Conservation (phyloP, 352 stramenopile species). For the Phytophthora fragariaefolia region DNA sequence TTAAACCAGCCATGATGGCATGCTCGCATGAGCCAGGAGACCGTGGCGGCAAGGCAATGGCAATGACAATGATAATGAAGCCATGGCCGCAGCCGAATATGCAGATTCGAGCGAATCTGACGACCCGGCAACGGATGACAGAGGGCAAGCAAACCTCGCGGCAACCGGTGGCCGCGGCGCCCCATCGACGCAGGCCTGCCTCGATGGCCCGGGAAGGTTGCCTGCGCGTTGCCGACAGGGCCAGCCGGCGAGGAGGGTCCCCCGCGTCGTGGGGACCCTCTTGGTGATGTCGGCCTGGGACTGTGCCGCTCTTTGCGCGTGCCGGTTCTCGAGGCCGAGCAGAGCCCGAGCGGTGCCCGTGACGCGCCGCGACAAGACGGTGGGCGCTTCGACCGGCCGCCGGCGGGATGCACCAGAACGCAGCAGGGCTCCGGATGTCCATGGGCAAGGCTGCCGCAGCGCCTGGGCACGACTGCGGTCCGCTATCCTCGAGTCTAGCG, state of each 20-base stretch:
- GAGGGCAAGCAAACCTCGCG: background rate
- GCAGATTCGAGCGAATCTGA: background rate
- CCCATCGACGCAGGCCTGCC: slow-evolving; percentile 10
- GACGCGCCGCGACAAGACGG: slow-evolving; percentile 44
- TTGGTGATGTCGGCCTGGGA: background rate
- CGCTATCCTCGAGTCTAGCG: no score
- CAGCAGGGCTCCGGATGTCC: no score
- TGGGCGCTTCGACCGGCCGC: slow-evolving; percentile 1
- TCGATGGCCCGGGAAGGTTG: slow-evolving; percentile 7
- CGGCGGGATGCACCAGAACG: no score
- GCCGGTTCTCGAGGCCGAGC: slow-evolving; percentile 8
- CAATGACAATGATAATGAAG: no score
- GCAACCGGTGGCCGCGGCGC: no score
- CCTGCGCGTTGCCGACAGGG: background rate
- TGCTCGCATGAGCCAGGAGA: background rate
- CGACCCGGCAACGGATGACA: background rate
- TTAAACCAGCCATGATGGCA: background rate
- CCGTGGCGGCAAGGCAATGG: no score
- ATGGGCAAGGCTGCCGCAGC: background rate
- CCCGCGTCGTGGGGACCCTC: background rate
- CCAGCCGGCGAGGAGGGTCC: slow-evolving; percentile 1
- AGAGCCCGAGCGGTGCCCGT: slow-evolving; percentile 30
- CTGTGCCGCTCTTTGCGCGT: background rate
- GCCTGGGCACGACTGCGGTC: no score
- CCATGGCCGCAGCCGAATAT: background rate